phyloP scores from a whole-genome alignment of 345 rosid genomes.

The Salix udensis region DNA sequence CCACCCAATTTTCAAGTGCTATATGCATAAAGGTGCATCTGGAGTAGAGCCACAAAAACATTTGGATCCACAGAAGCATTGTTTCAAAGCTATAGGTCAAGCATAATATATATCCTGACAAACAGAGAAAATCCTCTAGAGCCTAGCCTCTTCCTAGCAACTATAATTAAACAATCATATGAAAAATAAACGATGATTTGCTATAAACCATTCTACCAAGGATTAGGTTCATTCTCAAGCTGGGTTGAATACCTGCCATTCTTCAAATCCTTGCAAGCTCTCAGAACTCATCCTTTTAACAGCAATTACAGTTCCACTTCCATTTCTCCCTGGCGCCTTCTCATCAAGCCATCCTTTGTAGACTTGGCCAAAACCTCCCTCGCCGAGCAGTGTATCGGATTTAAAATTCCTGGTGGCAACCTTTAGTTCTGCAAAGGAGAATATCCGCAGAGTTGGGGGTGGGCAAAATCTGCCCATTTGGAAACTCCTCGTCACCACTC shows the following conservation, averaged over 20 bases:
- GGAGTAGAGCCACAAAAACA: background rate
- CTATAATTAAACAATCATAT: background rate
- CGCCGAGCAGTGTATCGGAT: constrained; percentile 75
- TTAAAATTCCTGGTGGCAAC: constrained; percentile 66
- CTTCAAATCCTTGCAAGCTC: constrained; percentile 80
- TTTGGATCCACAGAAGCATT: background rate
- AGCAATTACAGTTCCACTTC: constrained; percentile 63
- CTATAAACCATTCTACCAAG: background rate
- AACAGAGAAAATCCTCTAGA: background rate
- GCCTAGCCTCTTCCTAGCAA: background rate
- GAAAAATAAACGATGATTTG: background rate
- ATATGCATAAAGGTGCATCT: background rate
- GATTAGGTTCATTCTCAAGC: constrained; percentile 1
- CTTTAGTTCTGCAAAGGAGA: constrained; percentile 63
- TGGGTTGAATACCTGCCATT: constrained; percentile 75
- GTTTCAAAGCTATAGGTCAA: background rate
- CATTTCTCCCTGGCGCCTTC: constrained; percentile 45
- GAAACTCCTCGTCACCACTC: constrained; percentile 52
- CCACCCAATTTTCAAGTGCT: background rate
- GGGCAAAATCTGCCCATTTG: constrained; percentile 65
- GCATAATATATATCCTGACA: too few relatives aligned
- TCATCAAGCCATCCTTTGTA: constrained; percentile 93
- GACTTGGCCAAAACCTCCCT: constrained; percentile 94
- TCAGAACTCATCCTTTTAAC: constrained; percentile 80
- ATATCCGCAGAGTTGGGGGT: constrained; percentile 57